phyloP scores from a whole-genome alignment of 345 rosid genomes.

The Nephelium lappaceum region DNA sequence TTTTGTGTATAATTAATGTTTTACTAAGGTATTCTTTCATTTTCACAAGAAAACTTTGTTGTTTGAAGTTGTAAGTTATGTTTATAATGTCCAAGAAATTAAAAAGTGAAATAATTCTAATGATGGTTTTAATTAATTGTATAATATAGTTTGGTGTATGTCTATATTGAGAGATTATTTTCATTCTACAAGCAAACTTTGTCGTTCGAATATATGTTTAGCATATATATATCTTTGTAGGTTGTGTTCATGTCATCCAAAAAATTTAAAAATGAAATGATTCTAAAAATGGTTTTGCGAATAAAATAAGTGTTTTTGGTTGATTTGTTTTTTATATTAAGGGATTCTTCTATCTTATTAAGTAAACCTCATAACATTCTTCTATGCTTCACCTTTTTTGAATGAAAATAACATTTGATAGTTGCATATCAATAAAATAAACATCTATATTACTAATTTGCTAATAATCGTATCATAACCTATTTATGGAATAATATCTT shows the following conservation, averaged over 20 bases:
- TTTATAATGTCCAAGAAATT: no score
- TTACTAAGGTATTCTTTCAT: no score
- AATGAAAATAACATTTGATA: not conserved
- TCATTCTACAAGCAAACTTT: not conserved
- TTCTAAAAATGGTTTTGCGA: not conserved
- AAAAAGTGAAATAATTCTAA: no score
- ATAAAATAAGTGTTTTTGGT: not conserved
- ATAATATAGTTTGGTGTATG: not conserved
- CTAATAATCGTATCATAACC: not conserved
- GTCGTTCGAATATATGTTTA: not conserved
- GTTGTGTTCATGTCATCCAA: not conserved
- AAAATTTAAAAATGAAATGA: not conserved
- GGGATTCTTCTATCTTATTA: not conserved
- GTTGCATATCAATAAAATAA: not conserved
- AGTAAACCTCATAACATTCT: not conserved
- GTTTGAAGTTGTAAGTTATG: no score
- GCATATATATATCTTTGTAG: not conserved
- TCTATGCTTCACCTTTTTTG: not conserved
- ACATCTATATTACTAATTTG: not conserved
- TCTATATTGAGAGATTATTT: not conserved
- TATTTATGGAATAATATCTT: not conserved
- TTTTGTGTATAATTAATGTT: no score
- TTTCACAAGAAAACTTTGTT: no score
- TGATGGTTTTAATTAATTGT: no score
- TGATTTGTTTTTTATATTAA: not conserved